Percentiles rank a stretch among this genome's conserved stretches.
These are phyloP conservation scores for Melampsora abietis-canadensis DNA, from an alignment of 1,284 basidiomycete genomes.

Conservation along the genomic window DNA sequence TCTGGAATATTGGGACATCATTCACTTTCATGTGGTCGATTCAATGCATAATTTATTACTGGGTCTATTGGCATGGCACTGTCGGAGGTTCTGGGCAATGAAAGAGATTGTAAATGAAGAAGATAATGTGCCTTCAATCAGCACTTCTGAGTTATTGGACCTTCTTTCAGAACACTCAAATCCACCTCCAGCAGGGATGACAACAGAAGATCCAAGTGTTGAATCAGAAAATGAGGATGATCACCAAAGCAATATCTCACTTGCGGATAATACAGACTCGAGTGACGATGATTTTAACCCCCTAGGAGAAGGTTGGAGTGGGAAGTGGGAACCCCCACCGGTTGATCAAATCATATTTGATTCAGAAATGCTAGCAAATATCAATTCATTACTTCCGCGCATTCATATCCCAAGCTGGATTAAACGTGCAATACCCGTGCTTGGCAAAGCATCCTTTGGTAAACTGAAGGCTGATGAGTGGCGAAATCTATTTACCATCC, in stretches of 20 bases:
- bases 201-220: background rate
- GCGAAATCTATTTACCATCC: no score
- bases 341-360: slow-evolving; percentile 6
- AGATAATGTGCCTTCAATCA: background rate
- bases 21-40: slow-evolving; percentile 2
- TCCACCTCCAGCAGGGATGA: background rate
- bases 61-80: slow-evolving; percentile 21
- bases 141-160: background rate
- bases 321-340: background rate
- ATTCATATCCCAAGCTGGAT: slow-evolving; percentile 28
- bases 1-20: background rate
- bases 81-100: slow-evolving; percentile 15
- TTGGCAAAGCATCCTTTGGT: slow-evolving; percentile 22
- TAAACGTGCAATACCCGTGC: slow-evolving; percentile 18
- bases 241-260: background rate
- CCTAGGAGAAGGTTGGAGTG: slow-evolving; percentile 15
- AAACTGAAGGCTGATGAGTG: slow-evolving; percentile 15
- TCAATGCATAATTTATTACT: slow-evolving; percentile 34
- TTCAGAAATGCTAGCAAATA: background rate
- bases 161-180: background rate
- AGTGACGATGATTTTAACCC: slow-evolving; percentile 5
- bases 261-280: no score
- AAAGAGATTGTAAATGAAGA: slow-evolving; percentile 3
- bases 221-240: background rate
- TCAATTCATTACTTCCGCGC: background rate